phyloP scores from a whole-genome alignment of 495 filamentous ascomycete species.

The Daldinia childiae region DNA sequence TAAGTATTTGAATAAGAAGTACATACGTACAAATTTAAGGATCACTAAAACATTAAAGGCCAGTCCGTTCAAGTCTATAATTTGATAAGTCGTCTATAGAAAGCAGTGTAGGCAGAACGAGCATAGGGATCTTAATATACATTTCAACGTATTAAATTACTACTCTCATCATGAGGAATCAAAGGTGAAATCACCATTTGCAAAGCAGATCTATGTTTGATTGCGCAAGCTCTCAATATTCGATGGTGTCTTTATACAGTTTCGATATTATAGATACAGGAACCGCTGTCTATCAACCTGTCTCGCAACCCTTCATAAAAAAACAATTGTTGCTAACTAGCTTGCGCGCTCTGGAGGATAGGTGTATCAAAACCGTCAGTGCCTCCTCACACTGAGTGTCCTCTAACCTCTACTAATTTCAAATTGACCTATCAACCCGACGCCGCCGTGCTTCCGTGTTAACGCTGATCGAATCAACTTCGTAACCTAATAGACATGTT shows the following conservation, averaged over 20 bases:
- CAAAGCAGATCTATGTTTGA: background rate
- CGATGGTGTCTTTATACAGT: constrained; percentile 36
- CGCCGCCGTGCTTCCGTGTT: constrained; percentile 34
- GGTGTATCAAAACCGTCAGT: constrained; percentile 28
- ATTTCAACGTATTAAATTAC: background rate
- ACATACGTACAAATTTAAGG: background rate
- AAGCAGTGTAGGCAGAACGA: background rate
- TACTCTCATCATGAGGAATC: background rate
- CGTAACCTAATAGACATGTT: constrained; percentile 24
- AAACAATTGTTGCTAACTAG: constrained; percentile 14
- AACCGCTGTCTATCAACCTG: constrained; percentile 25
- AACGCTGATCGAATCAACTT: constrained; percentile 28
- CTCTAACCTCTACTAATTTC: constrained; percentile 37
- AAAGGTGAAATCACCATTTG: background rate
- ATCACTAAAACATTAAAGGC: background rate
- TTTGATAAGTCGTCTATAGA: background rate
- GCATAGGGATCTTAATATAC: background rate
- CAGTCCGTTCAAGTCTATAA: background rate
- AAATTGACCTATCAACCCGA: constrained; percentile 44
- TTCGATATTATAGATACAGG: constrained; percentile 42
- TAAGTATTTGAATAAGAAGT: background rate
- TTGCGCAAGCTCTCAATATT: constrained; percentile 25
- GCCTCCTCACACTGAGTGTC: constrained; percentile 24
- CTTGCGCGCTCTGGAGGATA: constrained; percentile 22
- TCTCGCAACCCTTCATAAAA: constrained; percentile 10